Base-by-base conservation (phyloP, 2,329 filamentous ascomycete species). In the Berkeleyomyces rouxiae region DNA sequence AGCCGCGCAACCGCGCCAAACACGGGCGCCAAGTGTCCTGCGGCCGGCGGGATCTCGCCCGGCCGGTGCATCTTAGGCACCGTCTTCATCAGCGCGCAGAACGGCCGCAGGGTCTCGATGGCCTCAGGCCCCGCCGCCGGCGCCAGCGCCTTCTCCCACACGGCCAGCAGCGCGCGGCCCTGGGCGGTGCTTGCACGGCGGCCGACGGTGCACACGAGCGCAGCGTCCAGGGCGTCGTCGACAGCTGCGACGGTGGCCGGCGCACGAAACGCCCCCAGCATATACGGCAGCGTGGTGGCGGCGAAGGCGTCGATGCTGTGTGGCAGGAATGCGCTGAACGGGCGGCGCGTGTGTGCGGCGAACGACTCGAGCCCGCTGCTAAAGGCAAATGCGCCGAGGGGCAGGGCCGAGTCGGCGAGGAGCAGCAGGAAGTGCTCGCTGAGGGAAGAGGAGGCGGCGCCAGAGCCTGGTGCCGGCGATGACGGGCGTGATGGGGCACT, bases 371-470 rank as follows among this genome's bases (percentile, higher is more conserved):
- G 80, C 2, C 88, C 88, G 67, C 83, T 87, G 76, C 84, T 88
- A 76, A 92, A 93, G 69, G 88, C 88, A 74, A 93, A 93, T n/a
- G 88, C 89, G 63, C 88, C 88, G 0, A 93, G 78, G 0, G 88
- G 88, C 2, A 93, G 81, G 11, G 87, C 87, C 1, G 88, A 91
- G 76, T 93, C 88, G 58, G 88, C 83, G 58, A 92, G 83, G 3
- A 93, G 78, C 40, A 92, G 81, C 44, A 90, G 81, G 67, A 86
- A 85, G 72, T 92, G 88, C 37, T 79, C 70, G 33, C 72, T 67
- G 40, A 68, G 63, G 65, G 46, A 61, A 7, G 43, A 10, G 11
- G 23, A 39, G 31, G 33, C 23, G 46, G 42, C 9, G 51, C 11
- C 46, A 43, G 58, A 6, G 7, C 2, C 5, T 11, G 40, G 23